Percentiles rank a stretch among this genome's conserved stretches.
These are phyloP conservation scores for Bryoglossum gracile DNA, from an alignment of 495 filamentous ascomycete species.

Conservation along the genomic window DNA sequence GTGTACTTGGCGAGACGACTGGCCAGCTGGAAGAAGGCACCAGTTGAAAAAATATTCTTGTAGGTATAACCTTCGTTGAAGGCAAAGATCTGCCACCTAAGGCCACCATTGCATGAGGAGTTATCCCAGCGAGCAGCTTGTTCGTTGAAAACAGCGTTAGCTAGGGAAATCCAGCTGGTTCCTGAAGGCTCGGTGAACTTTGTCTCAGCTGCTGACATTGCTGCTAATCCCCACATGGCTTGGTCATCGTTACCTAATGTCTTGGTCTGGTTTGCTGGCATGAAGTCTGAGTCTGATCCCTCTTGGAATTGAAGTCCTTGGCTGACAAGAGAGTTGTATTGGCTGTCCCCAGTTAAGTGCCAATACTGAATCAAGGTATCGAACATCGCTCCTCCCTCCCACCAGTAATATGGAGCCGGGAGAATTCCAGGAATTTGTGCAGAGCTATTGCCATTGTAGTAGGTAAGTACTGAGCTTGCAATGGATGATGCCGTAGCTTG, in stretches of 20 bases:
- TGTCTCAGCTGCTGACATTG: constrained; percentile 58
- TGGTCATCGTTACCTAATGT: constrained; percentile 64
- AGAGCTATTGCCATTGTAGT: constrained; percentile 63
- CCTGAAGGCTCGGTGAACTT: constrained; percentile 43
- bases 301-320: constrained; percentile 53
- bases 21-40: constrained; percentile 70
- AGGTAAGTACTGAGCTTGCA: constrained; percentile 54
- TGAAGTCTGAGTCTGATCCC: constrained; percentile 49
- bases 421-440: constrained; percentile 53
- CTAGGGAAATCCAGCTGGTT: constrained; percentile 69
- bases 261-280: constrained; percentile 54
- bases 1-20: constrained; percentile 68
- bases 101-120: constrained; percentile 61
- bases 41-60: constrained; percentile 70
- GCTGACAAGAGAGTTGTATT: constrained; percentile 49
- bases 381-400: constrained; percentile 73
- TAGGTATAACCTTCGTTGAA: constrained; percentile 67
- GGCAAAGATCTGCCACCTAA: constrained; percentile 73
- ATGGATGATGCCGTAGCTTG: constrained; percentile 51
- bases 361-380: constrained; percentile 62
- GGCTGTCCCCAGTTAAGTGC: constrained; percentile 56
- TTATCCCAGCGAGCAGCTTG: constrained; percentile 56
- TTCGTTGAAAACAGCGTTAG: constrained; percentile 70
- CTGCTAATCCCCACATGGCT: constrained; percentile 58
- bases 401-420: constrained; percentile 49